A percentile compares a stretch with the other conserved stretches of the same genome.
phyloP scores from a whole-genome alignment of 176 grass and related monocot species.

The Bolboschoenus planiculmis region DNA sequence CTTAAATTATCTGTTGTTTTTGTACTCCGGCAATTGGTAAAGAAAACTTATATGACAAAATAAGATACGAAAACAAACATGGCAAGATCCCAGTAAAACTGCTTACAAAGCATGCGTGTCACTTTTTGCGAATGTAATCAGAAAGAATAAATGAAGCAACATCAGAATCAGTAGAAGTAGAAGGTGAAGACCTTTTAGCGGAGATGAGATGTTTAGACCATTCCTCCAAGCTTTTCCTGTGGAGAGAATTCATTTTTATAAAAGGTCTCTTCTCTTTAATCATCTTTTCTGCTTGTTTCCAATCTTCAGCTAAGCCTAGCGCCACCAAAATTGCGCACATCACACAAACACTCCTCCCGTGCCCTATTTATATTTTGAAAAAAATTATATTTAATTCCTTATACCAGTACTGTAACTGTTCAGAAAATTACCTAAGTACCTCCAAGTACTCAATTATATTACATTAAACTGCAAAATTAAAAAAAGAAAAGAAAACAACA shows the following conservation, averaged over 20 bases:
- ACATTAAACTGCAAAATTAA: neutral
- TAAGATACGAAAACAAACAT: neutral
- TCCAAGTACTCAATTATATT: neutral
- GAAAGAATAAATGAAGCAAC: conserved; percentile 69
- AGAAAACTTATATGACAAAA: neutral
- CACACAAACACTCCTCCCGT: conserved; percentile 87
- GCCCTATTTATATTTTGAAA: conserved; percentile 48
- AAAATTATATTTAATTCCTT: neutral
- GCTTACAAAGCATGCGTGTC: neutral
- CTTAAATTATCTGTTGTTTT: neutral
- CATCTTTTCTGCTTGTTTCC: conserved; percentile 88
- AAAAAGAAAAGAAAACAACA: conserved; percentile 7
- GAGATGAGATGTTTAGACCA: conserved; percentile 71
- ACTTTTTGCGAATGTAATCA: conserved; percentile 45
- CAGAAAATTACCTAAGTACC: neutral
- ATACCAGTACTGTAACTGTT: neutral
- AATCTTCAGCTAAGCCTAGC: conserved; percentile 69
- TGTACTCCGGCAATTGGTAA: neutral
- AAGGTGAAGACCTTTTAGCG: conserved; percentile 35
- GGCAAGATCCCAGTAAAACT: neutral
- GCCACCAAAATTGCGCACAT: conserved; percentile 88
- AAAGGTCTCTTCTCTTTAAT: conserved; percentile 67
- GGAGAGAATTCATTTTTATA: conserved; percentile 81
- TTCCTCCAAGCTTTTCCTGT: conserved; percentile 77
- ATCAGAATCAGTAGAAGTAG: conserved; percentile 31